phyloP scores from a whole-genome alignment of 768 basidiomycete species.

The Cyclocybe cylindracea region DNA sequence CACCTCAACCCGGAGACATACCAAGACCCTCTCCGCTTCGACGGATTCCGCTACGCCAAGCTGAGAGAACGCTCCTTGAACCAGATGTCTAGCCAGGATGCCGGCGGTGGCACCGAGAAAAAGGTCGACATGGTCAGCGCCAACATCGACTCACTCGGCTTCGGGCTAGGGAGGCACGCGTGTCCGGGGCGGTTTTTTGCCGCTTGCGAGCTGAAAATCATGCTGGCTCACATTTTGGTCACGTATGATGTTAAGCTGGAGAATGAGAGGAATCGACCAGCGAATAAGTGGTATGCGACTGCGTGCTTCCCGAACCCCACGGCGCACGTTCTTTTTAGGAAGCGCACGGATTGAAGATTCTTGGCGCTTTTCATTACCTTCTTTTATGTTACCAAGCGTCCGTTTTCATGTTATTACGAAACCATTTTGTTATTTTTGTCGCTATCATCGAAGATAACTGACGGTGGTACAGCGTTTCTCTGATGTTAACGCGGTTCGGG shows the following conservation, averaged over 20 bases:
- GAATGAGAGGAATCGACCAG: constrained; percentile 22
- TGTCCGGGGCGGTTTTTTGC: constrained; percentile 46
- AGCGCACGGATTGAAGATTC: neutral
- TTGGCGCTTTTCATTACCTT: neutral
- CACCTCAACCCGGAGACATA: constrained; percentile 27
- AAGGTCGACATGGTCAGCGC: constrained; percentile 25
- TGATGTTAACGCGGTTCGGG: too few species aligned
- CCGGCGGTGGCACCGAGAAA: constrained; percentile 9
- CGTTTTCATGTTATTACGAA: too few species aligned
- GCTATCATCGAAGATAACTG: too few species aligned
- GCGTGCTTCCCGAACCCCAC: constrained; percentile 1
- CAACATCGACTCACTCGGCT: constrained; percentile 28
- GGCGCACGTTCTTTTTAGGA: constrained; percentile 1
- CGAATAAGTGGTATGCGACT: constrained; percentile 20
- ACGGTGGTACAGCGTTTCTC: too few species aligned
- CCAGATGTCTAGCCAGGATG: too few species aligned
- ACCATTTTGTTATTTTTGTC: too few species aligned
- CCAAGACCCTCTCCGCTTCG: constrained; percentile 34
- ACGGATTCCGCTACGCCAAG: constrained; percentile 42
- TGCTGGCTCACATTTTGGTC: constrained; percentile 43
- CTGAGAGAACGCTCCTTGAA: constrained; percentile 11
- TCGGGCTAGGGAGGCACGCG: constrained; percentile 35
- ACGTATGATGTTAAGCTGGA: constrained; percentile 41
- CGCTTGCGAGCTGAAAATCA: constrained; percentile 20
- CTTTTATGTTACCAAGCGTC: too few species aligned